Evolutionary conservation across 176 grass and related monocot genomes (phyloP), one percentile per base, ranked within the genome.

Genomic region (Bonia amplexicaulis): DNA sequence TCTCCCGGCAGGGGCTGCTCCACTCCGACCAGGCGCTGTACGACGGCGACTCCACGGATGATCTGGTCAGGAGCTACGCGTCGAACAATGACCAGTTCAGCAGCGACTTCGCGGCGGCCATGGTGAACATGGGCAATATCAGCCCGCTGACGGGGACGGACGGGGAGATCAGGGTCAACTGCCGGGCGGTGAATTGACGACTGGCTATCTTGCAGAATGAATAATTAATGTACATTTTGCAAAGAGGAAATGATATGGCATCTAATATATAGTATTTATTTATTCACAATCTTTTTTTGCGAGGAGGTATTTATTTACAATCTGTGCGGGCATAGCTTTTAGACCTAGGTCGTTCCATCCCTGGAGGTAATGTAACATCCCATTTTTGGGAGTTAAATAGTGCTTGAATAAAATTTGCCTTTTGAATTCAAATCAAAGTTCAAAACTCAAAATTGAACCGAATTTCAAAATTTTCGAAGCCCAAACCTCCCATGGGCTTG

Each of bases 21-120:
- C 92, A 83, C 75, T 90, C 92, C 54, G 92, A 93, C 68, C 92
- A 93, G 79, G 82, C 80, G 74, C 69, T 93, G 20, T 93, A 84
- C 86, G 77, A 3, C 62, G 62, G 81, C n/a, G 85, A 81, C 22
- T 71, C 80, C 1, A 80, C 71, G 49, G 88, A 90, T 49, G 63
- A 20, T 0, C 69, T 85, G 2, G 85, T 93, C 23, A 33, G 33
- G 33, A 27, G 17, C 37, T 93, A 90, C 77, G 77, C 58, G 13
- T n/a, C 53, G 57, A 46, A 44, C 66, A 73, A 23, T 3, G 47
- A 44, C 33, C 71, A 42, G 12, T 93, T 87, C 13, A 11, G 0
- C 13, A 22, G 39, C 57, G 85, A 90, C 85, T 93, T 93, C 77
- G 85, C 81, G 19, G 59, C 72, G 2, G 88, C 91, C 1, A 93